These are phyloP conservation scores for Hevea brasiliensis DNA, from an alignment of 345 rosid genomes.

Conservation along the genomic window DNA sequence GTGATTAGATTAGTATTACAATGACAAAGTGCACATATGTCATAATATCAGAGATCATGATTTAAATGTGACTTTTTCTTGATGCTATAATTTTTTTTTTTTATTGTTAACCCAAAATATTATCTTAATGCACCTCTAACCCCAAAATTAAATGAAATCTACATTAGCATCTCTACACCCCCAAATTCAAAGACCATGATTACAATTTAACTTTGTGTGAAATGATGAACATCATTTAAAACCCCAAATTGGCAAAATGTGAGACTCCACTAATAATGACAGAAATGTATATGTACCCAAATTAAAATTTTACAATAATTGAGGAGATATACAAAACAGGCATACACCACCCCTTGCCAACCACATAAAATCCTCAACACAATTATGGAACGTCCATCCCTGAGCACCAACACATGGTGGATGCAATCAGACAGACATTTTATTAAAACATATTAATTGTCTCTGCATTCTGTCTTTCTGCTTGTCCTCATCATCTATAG, in stretches of 20 bases:
- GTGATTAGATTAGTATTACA: not conserved
- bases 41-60: not conserved
- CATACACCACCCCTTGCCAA: not conserved
- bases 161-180: not conserved
- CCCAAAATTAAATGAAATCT: not conserved
- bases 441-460: slow-evolving; percentile 18
- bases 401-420: slow-evolving; percentile 23
- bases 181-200: not conserved
- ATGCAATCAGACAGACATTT: slow-evolving; percentile 21
- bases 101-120: too few species aligned
- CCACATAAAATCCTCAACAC: not conserved
- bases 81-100: too few species aligned
- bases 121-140: too few species aligned
- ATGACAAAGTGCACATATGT: not conserved
- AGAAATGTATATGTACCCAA: not conserved
- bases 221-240: not conserved
- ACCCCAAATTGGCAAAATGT: not conserved
- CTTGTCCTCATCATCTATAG: slow-evolving; percentile 26
- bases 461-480: slow-evolving; percentile 24
- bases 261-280: not conserved
- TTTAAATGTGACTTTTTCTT: too few species aligned
- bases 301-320: not conserved
- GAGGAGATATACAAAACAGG: not conserved
- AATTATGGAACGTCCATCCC: slow-evolving; percentile 4
- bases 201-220: not conserved